Percentiles rank a stretch among this genome's conserved stretches.
Evolutionary conservation across 805 yeast genomes (phyloP).

Genomic region (Clavispora santaluciae): DNA sequence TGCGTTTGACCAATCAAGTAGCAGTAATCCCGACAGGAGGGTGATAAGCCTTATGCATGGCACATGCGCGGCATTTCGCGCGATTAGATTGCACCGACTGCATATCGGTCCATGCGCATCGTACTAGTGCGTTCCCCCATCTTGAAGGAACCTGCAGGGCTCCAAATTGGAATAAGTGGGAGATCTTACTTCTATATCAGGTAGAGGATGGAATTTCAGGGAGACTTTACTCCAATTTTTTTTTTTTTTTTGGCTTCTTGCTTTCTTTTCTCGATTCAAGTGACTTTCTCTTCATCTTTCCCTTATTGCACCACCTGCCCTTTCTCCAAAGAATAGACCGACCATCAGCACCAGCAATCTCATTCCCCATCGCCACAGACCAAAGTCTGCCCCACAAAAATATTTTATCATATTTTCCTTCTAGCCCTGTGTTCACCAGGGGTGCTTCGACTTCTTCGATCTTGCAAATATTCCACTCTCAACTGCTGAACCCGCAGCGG

Average conservation of each 20-base stretch:
- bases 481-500: background rate
- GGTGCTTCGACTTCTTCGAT: too few relatives aligned
- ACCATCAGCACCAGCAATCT: too few relatives aligned
- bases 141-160: background rate
- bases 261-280: background rate
- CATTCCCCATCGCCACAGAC: too few relatives aligned
- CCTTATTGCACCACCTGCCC: too few relatives aligned
- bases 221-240: too few relatives aligned
- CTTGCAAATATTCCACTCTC: too few relatives aligned
- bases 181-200: background rate
- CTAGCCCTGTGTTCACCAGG: too few relatives aligned
- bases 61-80: background rate
- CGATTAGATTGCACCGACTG: background rate
- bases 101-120: background rate
- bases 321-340: too few relatives aligned
- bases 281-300: background rate
- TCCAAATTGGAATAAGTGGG: background rate
- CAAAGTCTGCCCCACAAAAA: too few relatives aligned
- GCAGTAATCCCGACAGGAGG: background rate
- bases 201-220: too few relatives aligned
- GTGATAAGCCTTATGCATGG: background rate
- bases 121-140: background rate
- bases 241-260: background rate
- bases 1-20: background rate
- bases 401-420: too few relatives aligned